phyloP scores from a whole-genome alignment of 305 asterid genomes.

The Salvia sclarea region DNA sequence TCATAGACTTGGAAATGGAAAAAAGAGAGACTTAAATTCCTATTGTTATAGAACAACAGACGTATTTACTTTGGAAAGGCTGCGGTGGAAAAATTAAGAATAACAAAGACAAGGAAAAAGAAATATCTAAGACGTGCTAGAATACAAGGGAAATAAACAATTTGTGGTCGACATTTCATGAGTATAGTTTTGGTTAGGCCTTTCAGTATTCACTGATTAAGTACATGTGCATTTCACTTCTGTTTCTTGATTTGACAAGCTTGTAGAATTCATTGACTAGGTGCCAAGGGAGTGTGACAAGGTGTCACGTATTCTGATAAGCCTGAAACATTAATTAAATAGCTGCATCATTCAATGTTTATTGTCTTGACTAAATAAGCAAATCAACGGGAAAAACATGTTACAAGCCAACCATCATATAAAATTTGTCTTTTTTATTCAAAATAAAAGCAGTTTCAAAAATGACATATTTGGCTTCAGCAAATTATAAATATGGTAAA shows the following conservation, averaged over 20 bases:
- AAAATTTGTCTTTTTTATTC: neutral
- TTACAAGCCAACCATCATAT: neutral
- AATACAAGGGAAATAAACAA: neutral
- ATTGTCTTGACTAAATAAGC: neutral
- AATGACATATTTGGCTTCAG: neutral
- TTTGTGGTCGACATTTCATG: neutral
- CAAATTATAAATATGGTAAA: neutral
- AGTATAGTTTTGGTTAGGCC: neutral
- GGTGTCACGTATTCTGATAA: neutral
- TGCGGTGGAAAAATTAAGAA: neutral
- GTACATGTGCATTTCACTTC: neutral
- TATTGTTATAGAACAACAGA: neutral
- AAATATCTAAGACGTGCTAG: neutral
- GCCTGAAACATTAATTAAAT: neutral
- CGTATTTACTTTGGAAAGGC: neutral
- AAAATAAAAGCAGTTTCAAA: neutral
- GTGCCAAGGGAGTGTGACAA: neutral
- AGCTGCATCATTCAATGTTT: neutral
- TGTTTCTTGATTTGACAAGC: neutral
- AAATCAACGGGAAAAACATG: neutral
- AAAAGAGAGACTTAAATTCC: neutral
- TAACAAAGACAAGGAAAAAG: neutral
- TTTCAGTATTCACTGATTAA: neutral
- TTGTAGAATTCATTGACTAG: neutral
- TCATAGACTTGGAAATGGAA: neutral